Evolutionary conservation across 2,329 filamentous ascomycete genomes (phyloP).

Genomic region (Onygenales sp.): DNA sequence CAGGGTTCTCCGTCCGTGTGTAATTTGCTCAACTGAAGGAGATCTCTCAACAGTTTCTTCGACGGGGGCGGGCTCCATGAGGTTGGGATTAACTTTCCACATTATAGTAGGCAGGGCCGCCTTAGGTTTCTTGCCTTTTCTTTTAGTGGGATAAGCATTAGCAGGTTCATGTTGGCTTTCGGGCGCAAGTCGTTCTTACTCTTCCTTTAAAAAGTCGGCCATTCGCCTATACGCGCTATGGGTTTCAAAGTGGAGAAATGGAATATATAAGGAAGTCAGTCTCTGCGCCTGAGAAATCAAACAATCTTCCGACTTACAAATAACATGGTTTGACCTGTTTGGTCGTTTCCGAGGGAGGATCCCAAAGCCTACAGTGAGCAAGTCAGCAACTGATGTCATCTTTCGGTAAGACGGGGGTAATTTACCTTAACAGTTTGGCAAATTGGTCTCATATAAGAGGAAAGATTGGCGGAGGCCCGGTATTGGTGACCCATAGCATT

Average conservation of each 20-base stretch:
- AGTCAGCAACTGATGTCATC: not conserved
- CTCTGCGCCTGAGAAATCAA: not conserved
- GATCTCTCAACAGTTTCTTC: not conserved
- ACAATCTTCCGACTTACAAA: not conserved
- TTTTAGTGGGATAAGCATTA: not conserved
- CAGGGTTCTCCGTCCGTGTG: not conserved
- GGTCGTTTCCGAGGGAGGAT: not conserved
- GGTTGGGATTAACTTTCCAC: not conserved
- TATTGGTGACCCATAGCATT: constrained; percentile 1
- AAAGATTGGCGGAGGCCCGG: constrained; percentile 1
- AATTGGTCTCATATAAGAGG: constrained; percentile 3
- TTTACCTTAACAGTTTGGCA: constrained; percentile 2
- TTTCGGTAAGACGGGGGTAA: not conserved
- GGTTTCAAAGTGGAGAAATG: constrained; percentile 4
- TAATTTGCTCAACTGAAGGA: not conserved
- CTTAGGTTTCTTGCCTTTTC: not conserved
- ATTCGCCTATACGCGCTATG: not conserved
- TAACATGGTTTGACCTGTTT: constrained; percentile 2
- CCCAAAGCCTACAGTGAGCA: not conserved
- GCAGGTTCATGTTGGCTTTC: not conserved
- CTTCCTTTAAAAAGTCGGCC: not conserved
- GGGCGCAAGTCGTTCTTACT: not conserved
- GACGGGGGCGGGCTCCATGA: not conserved
- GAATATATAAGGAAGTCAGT: not conserved
- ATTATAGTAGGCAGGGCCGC: not conserved